phyloP scores from a whole-genome alignment of 306 rosid species.

The Abrus precatorius region DNA sequence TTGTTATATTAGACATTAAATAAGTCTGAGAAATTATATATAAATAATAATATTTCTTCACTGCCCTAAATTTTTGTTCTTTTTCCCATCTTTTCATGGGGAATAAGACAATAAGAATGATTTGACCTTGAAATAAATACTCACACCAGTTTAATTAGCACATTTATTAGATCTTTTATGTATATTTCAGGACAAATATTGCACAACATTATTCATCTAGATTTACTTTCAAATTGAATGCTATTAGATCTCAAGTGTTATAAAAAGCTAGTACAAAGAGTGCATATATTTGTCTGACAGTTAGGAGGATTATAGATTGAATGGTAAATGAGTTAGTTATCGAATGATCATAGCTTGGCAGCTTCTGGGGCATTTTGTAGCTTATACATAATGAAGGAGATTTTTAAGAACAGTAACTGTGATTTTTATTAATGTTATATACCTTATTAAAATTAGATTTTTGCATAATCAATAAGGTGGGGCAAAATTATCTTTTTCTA shows the following conservation, averaged over 20 bases:
- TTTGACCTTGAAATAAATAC: slow-evolving; percentile 27
- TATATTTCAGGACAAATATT: neutral
- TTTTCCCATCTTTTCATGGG: slow-evolving; percentile 17
- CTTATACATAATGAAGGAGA: no score
- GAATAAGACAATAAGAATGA: slow-evolving; percentile 6
- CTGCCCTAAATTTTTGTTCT: slow-evolving; percentile 9
- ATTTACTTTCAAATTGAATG: neutral
- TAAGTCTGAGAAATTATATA: slow-evolving; percentile 1
- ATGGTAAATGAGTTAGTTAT: neutral
- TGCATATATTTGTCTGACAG: neutral
- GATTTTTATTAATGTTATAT: no score
- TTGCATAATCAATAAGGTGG: no score
- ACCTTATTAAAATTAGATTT: no score
- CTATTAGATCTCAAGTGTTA: neutral
- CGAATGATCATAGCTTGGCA: no score
- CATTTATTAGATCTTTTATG: slow-evolving; percentile 11
- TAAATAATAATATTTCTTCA: neutral
- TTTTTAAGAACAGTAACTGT: no score
- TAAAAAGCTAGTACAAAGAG: neutral
- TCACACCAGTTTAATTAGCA: neutral
- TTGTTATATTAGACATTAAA: neutral
- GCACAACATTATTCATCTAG: neutral
- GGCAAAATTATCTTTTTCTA: no score
- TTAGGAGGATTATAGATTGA: neutral
- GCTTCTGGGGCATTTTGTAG: no score